These are phyloP conservation scores for Aspergillus cejpii DNA, from an alignment of 2,329 filamentous ascomycete genomes.

Conservation along the genomic window DNA sequence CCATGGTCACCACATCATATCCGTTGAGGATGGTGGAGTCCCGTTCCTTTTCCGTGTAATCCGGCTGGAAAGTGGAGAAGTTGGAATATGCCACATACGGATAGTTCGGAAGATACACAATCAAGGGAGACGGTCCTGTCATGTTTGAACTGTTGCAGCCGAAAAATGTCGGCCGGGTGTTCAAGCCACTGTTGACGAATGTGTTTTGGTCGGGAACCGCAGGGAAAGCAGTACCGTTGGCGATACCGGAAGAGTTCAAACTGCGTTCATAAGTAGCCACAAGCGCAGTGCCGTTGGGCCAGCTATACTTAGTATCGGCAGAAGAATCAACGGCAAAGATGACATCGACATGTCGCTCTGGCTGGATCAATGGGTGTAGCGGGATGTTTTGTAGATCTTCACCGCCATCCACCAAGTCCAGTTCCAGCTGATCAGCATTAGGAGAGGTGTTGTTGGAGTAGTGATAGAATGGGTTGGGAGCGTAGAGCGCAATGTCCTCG, in stretches of 20 bases:
- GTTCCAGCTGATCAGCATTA: conserved; percentile 46
- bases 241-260: conserved; percentile 45
- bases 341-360: conserved; percentile 61
- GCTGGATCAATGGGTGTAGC: conserved; percentile 66
- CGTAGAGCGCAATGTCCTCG: conserved; percentile 66
- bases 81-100: conserved; percentile 73
- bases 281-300: conserved; percentile 68
- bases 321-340: conserved; percentile 72
- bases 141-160: conserved; percentile 62
- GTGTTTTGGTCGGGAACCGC: conserved; percentile 64
- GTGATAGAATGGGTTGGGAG: conserved; percentile 65
- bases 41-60: conserved; percentile 59
- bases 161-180: conserved; percentile 68
- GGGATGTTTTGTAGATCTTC: conserved; percentile 71
- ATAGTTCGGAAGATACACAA: conserved; percentile 84
- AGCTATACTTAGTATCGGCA: conserved; percentile 59
- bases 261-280: conserved; percentile 65
- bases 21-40: conserved; percentile 78
- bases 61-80: conserved; percentile 64
- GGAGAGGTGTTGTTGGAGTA: conserved; percentile 56
- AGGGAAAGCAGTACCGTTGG: conserved; percentile 63
- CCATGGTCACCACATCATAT: conserved; percentile 73
- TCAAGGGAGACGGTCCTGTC: conserved; percentile 53
- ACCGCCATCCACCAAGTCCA: conserved; percentile 69
- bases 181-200: conserved; percentile 67